Base-by-base conservation (phyloP, 768 basidiomycete genomes). In the Lenzites betulinus region DNA sequence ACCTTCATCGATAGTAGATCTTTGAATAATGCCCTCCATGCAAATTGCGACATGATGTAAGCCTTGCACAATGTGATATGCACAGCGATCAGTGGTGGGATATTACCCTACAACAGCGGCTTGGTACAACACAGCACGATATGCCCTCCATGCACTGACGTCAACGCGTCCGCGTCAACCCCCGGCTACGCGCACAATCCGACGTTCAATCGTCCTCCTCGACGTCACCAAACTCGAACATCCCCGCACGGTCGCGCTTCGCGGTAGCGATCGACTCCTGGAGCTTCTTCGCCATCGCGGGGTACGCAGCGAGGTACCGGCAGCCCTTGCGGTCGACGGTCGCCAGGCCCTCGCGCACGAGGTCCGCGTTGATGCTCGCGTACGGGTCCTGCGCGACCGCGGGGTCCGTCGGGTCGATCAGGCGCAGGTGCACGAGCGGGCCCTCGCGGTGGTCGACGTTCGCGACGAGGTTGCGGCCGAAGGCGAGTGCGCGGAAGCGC, bases 381-480 rank as follows among this genome's bases (percentile, higher is more conserved):
- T 85, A 73, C 1, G 90, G 88, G 66, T 95, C 88, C 22, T 83
- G 76, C 5, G 84, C 80, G 6, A 85, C 81, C 8, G 79, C 74
- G 3, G 91, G 86, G 74, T 94, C 89, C 25, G 79, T 72, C 1
- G 96, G 92, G 71, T 98, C 95, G 62, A 97, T 96, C 36, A 99
- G 84, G 49, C 96, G 90, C 54, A 99, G 84, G 74, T 97, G 94
- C 28, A 95, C 78, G 1, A 88, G 68, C 22, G 81, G 66, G 25
- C 90, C 89, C 68, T 97, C 96, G 68, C 80, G 87, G 69, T 89
- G 83, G 73, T 99, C 97, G 59, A 95, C 79, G 75, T 95, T 98
- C n/a, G 95, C 97, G 50, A 98, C 79, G n/a, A 98, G 81, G 69
- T 95, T 95, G 54, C 94, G 89, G n/a, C 93, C 93, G 75, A 95